Evolutionary conservation across 176 grass and related monocot species (phyloP), one percentile per base, ranked within the genome.

Genomic region (Rhynchospora tenuis): DNA sequence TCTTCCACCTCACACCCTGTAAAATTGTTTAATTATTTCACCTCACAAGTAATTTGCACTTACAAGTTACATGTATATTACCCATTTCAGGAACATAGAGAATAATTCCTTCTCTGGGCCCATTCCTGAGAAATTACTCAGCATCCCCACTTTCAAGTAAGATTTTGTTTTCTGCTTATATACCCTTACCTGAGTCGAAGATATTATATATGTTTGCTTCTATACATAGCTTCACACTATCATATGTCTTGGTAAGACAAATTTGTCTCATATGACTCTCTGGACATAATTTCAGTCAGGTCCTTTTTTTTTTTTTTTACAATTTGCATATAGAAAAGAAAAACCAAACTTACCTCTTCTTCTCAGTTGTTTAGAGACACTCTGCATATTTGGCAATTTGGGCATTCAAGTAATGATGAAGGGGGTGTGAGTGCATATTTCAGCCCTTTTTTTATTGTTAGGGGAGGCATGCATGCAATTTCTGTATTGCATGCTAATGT

Each of bases 71-170:
- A 80, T 80, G 68, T 78, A 80, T n/a, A 82, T 56, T 31, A 31
- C 6, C 6, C 76, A 87, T 82, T 65, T 72, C 87, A 99, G 97
- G 93, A 88, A 99, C 59, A 89, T 99, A 92, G 86, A 93, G 80
- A 95, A 93, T 61, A 99, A 99, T 90, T 89, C 94, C 61, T 99
- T 99, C 91, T 99, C 97, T 52, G 97, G 97, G 15, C 97, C 97
- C 1, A 77, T 99, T 62, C 97, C 97, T 60, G 83, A 84, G 78
- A 93, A 99, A 84, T 69, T 99, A 87, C 55, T 85, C 55, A 91
- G 63, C 81, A 88, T 99, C 33, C 89, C 91, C 82, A 96, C 87
- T 71, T 96, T 99, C 78, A 95, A 92, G 96, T 99, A 89, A 93
- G 93, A 8, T 79, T n/a, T 43, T 84, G 14, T 43, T 81, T 55